Base-by-base conservation (phyloP, 2,329 filamentous ascomycete species). In the Hymenoscyphus infarciens region DNA sequence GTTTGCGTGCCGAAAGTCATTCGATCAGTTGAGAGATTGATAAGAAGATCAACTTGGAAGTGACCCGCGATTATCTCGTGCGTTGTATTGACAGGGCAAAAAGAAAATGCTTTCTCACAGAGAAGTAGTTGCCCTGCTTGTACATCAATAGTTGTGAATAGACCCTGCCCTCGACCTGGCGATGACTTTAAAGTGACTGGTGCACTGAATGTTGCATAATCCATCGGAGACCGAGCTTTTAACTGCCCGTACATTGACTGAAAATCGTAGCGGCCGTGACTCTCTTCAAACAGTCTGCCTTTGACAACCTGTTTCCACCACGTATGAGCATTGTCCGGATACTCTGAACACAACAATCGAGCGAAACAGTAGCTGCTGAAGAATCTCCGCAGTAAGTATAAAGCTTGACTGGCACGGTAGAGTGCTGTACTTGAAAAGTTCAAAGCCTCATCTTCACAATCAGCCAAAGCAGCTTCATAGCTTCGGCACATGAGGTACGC, bases 21-120 rank as follows among this genome's bases (percentile, higher is more conserved):
- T 19, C 19, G n/a, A 11, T 15, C 19, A 22, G 6, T 11, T 5
- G 42, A 19, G 42, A 22, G n/a, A 49, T 49, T 22, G 42, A 22
- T 22, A 8, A 49, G 19, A 25, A 42, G 16, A 22, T 22, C 19
- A 7, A 25, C n/a, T 49, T 22, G 16, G 8, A 15, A 49, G 19
- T 3, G 4, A 19, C 25, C 11, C 7, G 42, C 16, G n/a, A 3
- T 11, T 49, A 7, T 5, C 19, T 49, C 8, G 2, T 19, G 8
- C n/a, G 7, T 6, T n/a, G 39, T 42, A 27, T 54, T 22, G 22
- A 16, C 8, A 19, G 16, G 35, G 19, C 56, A 38, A 38, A 25
- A 42, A 57, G 56, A 57, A 25, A 45, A 57, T 13, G 56, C 56
- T 13, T 57, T 57, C 22, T 57, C 56, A 25, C 56, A 57, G 38